Evolutionary conservation across 495 filamentous ascomycete genomes (phyloP), one percentile per base, ranked within the genome.

Genomic region (Hapsidospora chrysogenum): DNA sequence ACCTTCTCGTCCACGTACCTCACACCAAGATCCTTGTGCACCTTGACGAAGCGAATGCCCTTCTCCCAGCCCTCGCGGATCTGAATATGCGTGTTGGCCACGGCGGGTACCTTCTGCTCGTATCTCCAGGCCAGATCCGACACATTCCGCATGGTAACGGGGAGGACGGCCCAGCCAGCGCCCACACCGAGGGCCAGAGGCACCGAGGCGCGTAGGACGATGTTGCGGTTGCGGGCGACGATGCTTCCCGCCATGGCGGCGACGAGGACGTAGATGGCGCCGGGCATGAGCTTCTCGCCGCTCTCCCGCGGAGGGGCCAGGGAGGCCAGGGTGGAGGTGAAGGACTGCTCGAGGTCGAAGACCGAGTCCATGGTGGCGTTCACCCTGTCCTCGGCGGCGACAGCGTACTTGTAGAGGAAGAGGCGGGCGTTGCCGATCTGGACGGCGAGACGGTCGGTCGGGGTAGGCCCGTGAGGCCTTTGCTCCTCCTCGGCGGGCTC

Each of bases 241-340:
- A 97, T 95, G 44, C 72, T 80, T 25, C 86, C 86, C 20, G 86
- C 78, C 85, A 97, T 93, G 40, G 80, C 74, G 9, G 84, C 72
- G 2, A 97, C 84, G 10, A 93, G 72, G 23, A 93, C 83, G 60
- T 95, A 95, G 41, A 95, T 66, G 25, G 72, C 55, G 4, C 85
- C 84, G 17, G 89, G 89, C 50, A 92, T 70, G 11, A 96, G 64
- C 44, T 71, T 71, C 59, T 97, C 89, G 41, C 77, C 75, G 33
- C 72, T 76, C 50, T 85, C 77, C 38, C 75, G 73, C 9, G 84
- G 64, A 16, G 89, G 89, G 23, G 85, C 85, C 8, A 97, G 73
- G 1, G 76, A 79, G 19, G 85, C 80, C 43, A 97, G 57, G 31
- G 89, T 95, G 47, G 67, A 67, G 39, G 89, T 93, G 60, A 87